phyloP scores from a whole-genome alignment of 805 yeast genomes.

The Teunomyces funiuensis region DNA sequence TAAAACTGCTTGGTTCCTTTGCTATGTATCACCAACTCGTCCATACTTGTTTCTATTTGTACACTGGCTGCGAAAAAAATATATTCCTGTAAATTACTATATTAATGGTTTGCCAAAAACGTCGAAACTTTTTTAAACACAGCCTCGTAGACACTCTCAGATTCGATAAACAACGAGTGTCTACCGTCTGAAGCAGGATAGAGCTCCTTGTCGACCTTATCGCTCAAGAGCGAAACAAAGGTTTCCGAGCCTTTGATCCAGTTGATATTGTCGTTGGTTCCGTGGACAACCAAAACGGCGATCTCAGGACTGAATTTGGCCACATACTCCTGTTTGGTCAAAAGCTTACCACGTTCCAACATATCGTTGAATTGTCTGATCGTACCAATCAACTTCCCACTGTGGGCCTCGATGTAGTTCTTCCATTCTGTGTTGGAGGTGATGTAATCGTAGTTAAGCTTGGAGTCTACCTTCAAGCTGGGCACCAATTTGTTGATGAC shows the following conservation, averaged over 20 bases:
- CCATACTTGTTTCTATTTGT: neutral
- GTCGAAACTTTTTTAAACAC: conserved; percentile 38
- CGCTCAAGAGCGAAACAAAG: conserved; percentile 37
- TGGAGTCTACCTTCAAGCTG: conserved; percentile 52
- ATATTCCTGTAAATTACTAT: neutral
- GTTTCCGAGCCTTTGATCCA: conserved; percentile 46
- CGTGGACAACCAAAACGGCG: conserved; percentile 61
- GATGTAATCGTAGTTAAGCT: conserved; percentile 52
- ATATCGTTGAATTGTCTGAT: conserved; percentile 66
- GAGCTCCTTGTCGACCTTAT: conserved; percentile 31
- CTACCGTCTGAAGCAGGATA: conserved; percentile 30
- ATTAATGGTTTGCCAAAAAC: conserved; percentile 26
- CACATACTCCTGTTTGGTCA: conserved; percentile 40
- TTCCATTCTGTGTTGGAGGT: conserved; percentile 50
- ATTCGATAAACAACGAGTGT: conserved; percentile 50
- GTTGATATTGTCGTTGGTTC: conserved; percentile 62
- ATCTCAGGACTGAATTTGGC: conserved; percentile 36
- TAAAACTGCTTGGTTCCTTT: no score
- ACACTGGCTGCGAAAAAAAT: neutral
- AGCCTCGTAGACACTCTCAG: conserved; percentile 36
- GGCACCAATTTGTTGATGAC: conserved; percentile 43
- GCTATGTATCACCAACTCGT: neutral
- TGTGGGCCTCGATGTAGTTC: conserved; percentile 41
- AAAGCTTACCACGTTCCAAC: conserved; percentile 57
- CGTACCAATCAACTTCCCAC: conserved; percentile 44